Evolutionary conservation across 139 green algal species (phyloP), one percentile per base, ranked within the genome.

Genomic region (Monoraphidium neglectum): DNA sequence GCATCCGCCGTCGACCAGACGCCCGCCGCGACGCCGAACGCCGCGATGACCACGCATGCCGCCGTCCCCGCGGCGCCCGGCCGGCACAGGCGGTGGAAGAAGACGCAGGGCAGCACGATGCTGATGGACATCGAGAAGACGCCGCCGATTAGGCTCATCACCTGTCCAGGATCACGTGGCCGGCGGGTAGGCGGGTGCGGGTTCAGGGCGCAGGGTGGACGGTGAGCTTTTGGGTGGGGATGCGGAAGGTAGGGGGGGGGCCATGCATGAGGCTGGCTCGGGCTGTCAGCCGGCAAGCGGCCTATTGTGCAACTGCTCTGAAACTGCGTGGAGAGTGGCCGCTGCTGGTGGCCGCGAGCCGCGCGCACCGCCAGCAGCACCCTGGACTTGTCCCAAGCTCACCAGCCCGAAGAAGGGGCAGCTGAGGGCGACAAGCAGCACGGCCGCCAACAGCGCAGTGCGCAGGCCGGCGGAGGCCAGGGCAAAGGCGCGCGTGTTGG

Each of bases 141-240:
- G 1, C 75, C 72, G 46, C 83, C 83, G 68, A 88, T 88, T 21
- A 88, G 63, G 15, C 65, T 46, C 76, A 83, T 83, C 40, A 88
- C n/a, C n/a, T n/a, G n/a, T n/a, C n/a, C n/a, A n/a, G n/a, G n/a
- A n/a, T n/a, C n/a, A n/a, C n/a, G n/a, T n/a, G n/a, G n/a, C n/a
- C n/a, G n/a, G n/a, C n/a, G n/a, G n/a, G n/a, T n/a, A n/a, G n/a
- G n/a, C n/a, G n/a, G n/a, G n/a, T n/a, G n/a, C n/a, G n/a, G n/a
- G n/a, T n/a, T n/a, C n/a, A n/a, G n/a, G n/a, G n/a, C n/a, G n/a
- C n/a, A n/a, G n/a, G n/a, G n/a, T n/a, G n/a, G n/a, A n/a, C n/a
- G n/a, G n/a, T n/a, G n/a, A n/a, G n/a, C n/a, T n/a, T n/a, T n/a
- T n/a, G n/a, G n/a, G n/a, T n/a, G n/a, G n/a, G n/a, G n/a, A n/a